Base-by-base conservation (phyloP, 2,329 filamentous ascomycete species). In the Periglandula ipomoeae region DNA sequence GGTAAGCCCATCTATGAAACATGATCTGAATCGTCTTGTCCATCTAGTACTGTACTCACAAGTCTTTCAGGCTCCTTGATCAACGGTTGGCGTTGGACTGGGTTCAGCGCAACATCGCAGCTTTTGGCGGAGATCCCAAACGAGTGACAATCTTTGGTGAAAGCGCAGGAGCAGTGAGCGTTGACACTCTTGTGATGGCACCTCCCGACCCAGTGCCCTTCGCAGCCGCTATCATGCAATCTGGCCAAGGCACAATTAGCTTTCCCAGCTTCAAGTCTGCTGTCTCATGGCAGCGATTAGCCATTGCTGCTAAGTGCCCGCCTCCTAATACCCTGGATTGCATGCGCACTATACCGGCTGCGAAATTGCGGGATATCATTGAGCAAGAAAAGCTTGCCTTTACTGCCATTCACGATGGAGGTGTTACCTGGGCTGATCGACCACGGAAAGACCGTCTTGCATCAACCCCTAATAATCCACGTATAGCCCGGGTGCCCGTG, bases 91-190 rank as follows among this genome's bases (percentile, higher is more conserved):
- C 73, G 0, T 61, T 85, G 23, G 55, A 82, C 50, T 85, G 81
- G 82, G 70, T 82, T 0, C 72, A 76, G 3, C 76, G 81, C 50
- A 82, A 85, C 54, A 82, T 85, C 49, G 72, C 66, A 0, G 66
- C 72, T 0, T 87, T 86, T 59, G 83, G 82, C 3, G 83, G 83
- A 2, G 80, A 85, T 55, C 76, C 81, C 0, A 62, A 67, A 2
- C 78, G 76, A 51, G 78, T 85, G 7, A 84, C 79, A 0, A 75
- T 49, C 17, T 44, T 44, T 17, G 47, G 47, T 2, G 34, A 49
- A n/a, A 41, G 37, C 24, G 45, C 45, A 3, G 45, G 45, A n/a
- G 35, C 37, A 2, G 45, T 23, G 11, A 23, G 37, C 26, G 37
- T 47, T 11, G 44, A 47, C 8, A 15, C 24, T 4, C 44, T 47